Percentiles rank a stretch among this genome's conserved stretches.
phyloP scores from a whole-genome alignment of 2,329 filamentous ascomycete genomes.

The Trichoderma simmonsii region DNA sequence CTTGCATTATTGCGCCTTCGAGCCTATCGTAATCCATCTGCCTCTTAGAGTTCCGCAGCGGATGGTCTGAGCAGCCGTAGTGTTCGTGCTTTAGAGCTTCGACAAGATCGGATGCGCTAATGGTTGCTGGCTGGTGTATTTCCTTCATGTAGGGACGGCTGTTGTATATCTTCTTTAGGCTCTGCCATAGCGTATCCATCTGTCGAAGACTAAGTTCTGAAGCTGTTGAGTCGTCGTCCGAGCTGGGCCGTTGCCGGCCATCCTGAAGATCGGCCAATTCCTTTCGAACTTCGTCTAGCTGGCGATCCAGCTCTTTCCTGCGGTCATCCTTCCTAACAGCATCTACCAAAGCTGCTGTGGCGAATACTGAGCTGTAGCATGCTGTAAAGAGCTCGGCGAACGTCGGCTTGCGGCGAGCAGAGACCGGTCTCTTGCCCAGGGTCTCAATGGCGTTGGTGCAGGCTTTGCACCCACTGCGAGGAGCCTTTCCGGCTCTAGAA shows the following conservation, averaged over 20 bases:
- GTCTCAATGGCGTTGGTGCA: slow-evolving; percentile 52
- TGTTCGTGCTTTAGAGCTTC: slow-evolving; percentile 28
- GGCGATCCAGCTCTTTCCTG: slow-evolving; percentile 58
- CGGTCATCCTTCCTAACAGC: slow-evolving; percentile 56
- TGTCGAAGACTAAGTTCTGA: slow-evolving; percentile 27
- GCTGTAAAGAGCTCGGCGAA: slow-evolving; percentile 59
- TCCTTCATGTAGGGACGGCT: slow-evolving; percentile 38
- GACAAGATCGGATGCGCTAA: slow-evolving; percentile 29
- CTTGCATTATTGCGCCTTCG: slow-evolving; percentile 29
- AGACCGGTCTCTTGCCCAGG: slow-evolving; percentile 50
- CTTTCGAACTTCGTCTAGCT: slow-evolving; percentile 54
- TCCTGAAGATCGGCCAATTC: slow-evolving; percentile 42
- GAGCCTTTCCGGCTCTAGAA: slow-evolving; percentile 63
- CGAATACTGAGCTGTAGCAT: slow-evolving; percentile 65
- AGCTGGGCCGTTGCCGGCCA: slow-evolving; percentile 27
- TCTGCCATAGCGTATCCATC: slow-evolving; percentile 33
- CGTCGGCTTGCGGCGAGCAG: slow-evolving; percentile 48
- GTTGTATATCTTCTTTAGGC: slow-evolving; percentile 31
- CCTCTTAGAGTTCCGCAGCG: slow-evolving; percentile 23
- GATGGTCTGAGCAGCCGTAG: slow-evolving; percentile 28
- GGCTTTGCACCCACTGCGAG: slow-evolving; percentile 61
- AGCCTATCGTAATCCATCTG: slow-evolving; percentile 31
- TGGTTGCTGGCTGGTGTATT: slow-evolving; percentile 30
- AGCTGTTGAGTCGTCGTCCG: slow-evolving; percentile 16
- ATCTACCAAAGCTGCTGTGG: slow-evolving; percentile 62